These are phyloP conservation scores for Tagetes erecta DNA, from an alignment of 129 eudicot species.

Conservation along the genomic window DNA sequence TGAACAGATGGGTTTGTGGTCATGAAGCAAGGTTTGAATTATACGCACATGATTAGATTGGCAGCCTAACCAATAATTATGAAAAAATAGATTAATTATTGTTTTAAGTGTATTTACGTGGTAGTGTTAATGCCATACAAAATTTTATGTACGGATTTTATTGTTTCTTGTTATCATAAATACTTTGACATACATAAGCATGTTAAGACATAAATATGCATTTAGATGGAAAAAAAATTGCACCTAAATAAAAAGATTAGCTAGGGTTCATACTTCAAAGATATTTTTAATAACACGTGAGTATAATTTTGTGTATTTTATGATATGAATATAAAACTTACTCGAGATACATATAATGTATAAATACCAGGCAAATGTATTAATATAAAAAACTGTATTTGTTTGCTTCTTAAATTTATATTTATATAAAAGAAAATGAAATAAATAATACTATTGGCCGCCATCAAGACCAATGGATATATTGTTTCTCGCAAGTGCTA, in stretches of 20 bases:
- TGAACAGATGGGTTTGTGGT: constrained; percentile 21
- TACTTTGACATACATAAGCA: background rate
- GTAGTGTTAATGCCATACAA: background rate
- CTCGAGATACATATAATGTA: background rate
- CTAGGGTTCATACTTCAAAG: background rate
- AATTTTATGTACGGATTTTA: too few relatives aligned
- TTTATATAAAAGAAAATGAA: too few relatives aligned
- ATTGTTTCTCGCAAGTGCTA: too few relatives aligned
- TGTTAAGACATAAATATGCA: background rate
- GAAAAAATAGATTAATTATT: background rate
- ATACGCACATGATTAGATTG: constrained; percentile 32
- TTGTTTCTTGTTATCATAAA: background rate
- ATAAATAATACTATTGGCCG: too few relatives aligned
- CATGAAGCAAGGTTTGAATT: constrained; percentile 22
- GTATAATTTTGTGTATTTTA: background rate
- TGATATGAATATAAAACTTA: background rate
- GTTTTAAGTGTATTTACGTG: background rate
- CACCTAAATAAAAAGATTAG: background rate
- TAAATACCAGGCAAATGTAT: background rate
- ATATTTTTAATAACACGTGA: background rate
- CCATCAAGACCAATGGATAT: too few relatives aligned
- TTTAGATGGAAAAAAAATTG: background rate
- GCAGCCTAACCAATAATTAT: constrained; percentile 32
- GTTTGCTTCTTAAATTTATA: too few relatives aligned
- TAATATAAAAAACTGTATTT: too few relatives aligned